Evolutionary conservation across 257 asterid genomes (phyloP).

Genomic region (Echites panduratus): DNA sequence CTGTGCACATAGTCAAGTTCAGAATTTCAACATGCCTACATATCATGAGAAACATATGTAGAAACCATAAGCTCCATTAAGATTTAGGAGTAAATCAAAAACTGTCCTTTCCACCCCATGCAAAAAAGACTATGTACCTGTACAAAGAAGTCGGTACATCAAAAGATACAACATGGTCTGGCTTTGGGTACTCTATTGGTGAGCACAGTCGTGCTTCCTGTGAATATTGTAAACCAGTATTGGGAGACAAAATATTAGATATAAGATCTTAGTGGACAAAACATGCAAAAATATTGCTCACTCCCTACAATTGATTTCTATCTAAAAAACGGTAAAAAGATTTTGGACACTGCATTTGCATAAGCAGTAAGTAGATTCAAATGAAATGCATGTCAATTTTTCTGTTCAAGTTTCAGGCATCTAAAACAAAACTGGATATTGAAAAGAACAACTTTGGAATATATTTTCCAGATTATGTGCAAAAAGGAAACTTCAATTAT

Average conservation of each 20-base stretch:
- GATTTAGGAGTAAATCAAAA: background rate
- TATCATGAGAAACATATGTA: background rate
- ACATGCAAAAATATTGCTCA: background rate
- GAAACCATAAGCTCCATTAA: background rate
- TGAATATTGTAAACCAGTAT: constrained; percentile 20
- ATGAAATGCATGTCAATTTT: too few species aligned
- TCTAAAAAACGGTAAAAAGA: background rate
- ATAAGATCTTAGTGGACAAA: background rate
- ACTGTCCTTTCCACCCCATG: background rate
- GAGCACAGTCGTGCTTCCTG: constrained; percentile 62
- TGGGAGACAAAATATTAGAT: background rate
- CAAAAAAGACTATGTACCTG: constrained; percentile 41
- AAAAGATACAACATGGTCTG: constrained; percentile 78
- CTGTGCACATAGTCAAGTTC: background rate
- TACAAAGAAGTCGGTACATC: constrained; percentile 82
- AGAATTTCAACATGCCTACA: background rate
- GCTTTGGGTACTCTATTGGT: constrained; percentile 79
- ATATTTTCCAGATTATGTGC: background rate
- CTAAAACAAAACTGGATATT: background rate
- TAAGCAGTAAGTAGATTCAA: background rate
- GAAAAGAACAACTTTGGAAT: background rate
- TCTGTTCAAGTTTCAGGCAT: background rate
- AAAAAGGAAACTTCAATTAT: background rate
- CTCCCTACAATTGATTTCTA: background rate
- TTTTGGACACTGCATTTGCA: background rate